Percentiles rank a stretch among this genome's conserved stretches.
Evolutionary conservation across 164 flowering plant species (phyloP).

Genomic region (Malania oleifera): DNA sequence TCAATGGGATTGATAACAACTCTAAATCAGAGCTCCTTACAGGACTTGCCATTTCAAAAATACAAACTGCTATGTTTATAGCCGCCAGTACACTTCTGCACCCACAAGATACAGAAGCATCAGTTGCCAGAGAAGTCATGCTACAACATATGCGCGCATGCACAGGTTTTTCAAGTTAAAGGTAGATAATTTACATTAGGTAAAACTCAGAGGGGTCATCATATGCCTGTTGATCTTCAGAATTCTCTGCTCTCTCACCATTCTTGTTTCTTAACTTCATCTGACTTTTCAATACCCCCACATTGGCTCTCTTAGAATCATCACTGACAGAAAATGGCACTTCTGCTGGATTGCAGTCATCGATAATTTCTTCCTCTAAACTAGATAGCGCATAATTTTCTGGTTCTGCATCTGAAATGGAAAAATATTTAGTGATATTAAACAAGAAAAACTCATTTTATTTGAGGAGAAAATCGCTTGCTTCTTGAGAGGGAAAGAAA

Average conservation of each 20-base stretch:
- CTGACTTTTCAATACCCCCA: slow-evolving; percentile 15
- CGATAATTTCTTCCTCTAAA: slow-evolving; percentile 11
- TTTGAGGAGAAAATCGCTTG: no score
- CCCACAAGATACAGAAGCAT: slow-evolving; percentile 7
- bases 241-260: slow-evolving; percentile 15
- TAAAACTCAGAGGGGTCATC: slow-evolving; percentile 43
- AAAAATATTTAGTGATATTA: no score
- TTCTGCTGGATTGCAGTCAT: slow-evolving; percentile 9
- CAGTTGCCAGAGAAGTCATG: slow-evolving; percentile 1
- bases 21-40: slow-evolving; percentile 37
- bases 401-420: slow-evolving; percentile 19
- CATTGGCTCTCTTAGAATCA: slow-evolving; percentile 11
- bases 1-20: slow-evolving; percentile 50
- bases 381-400: slow-evolving; percentile 7
- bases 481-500: no score
- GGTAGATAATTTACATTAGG: slow-evolving; percentile 31
- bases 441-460: no score
- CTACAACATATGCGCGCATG: not conserved
- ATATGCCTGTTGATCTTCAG: slow-evolving; percentile 14
- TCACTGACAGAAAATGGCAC: slow-evolving; percentile 7
- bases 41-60: slow-evolving; percentile 74
- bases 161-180: no score
- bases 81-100: slow-evolving; percentile 58
- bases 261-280: slow-evolving; percentile 12
- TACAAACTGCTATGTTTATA: slow-evolving; percentile 56